Base-by-base conservation (phyloP, 2,329 filamentous ascomycete genomes). In the Zasmidium cellare region DNA sequence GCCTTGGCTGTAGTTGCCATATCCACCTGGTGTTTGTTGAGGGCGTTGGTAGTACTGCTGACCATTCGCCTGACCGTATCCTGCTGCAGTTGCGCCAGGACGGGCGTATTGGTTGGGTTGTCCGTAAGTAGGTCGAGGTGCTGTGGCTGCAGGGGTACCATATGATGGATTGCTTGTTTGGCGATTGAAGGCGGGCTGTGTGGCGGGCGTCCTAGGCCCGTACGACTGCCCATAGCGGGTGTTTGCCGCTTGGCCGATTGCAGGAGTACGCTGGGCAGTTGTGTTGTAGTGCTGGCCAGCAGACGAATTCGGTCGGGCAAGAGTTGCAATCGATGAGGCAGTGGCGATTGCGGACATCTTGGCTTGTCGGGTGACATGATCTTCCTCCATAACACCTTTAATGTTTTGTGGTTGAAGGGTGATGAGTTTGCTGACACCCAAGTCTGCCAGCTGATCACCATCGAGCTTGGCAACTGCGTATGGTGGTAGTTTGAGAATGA, bases 381-480 rank as follows among this genome's bases (percentile, higher is more conserved):
- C 91, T 66, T 93, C 90, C 66, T 96, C 91, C 84, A 96, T 87
- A 3, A 88, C 85, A 3, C 92, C 92, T 62, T 83, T 84, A 72
- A 90, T 90, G 67, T 91, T 86, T 52, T 88, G 86, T 6, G 83
- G 86, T 59, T 89, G 85, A 48, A 96, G 79, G 58, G 91, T 77
- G 19, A 96, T 83, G 70, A 86, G 91, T 47, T 86, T 90, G 75
- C 88, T 93, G 70, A 96, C 88, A 61, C 90, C 87, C 49, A 96
- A 79, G 57, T 92, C 89, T 25, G 87, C 88, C n/a, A 96, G 77
- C 72, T 92, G 89, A 70, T 96, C 89, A 9, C 91, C 91, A 67
- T 96, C 88, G 60, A 96, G 79, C 68, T 94, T 93, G 5, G 92
- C 87, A 22, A 96, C 89, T 1, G 89, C 90, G 70, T 91, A 94